These are phyloP conservation scores for Kodamaea leandrae DNA, from an alignment of 805 yeast species.

Conservation along the genomic window DNA sequence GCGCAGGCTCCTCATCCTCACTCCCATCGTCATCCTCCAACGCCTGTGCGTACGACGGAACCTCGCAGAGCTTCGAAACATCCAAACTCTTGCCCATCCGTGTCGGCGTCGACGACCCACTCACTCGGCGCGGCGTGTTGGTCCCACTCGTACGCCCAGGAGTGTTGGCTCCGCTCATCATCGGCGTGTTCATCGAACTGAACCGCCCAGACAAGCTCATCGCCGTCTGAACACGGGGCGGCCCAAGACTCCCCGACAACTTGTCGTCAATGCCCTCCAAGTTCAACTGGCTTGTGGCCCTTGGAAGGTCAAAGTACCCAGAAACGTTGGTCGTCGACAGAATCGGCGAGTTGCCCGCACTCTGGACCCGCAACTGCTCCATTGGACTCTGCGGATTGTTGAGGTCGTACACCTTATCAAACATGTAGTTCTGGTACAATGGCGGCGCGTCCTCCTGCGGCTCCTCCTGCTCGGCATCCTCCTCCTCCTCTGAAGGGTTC, in stretches of 20 bases:
- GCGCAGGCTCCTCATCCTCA: conserved; percentile 16
- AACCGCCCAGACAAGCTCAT: not conserved
- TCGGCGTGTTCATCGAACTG: not conserved
- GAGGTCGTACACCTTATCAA: conserved; percentile 39
- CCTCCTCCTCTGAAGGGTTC: conserved; percentile 5
- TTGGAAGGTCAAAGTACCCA: conserved; percentile 28
- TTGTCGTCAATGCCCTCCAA: conserved; percentile 4
- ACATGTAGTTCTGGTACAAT: conserved; percentile 36
- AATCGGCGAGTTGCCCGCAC: conserved; percentile 11
- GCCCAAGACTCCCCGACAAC: not conserved
- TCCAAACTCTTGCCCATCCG: conserved; percentile 14
- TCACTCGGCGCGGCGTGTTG: not conserved
- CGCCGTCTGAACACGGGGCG: too few relatives aligned
- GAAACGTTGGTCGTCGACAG: conserved; percentile 1
- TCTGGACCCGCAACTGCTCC: conserved; percentile 32
- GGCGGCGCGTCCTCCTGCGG: conserved; percentile 42
- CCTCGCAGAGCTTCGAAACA: conserved; percentile 23
- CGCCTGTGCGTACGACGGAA: conserved; percentile 42
- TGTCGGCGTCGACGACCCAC: not conserved
- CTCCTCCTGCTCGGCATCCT: conserved; percentile 23
- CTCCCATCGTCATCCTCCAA: conserved; percentile 36
- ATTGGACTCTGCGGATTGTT: conserved; percentile 33
- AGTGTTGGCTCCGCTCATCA: not conserved
- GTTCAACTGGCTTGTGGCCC: conserved; percentile 15
- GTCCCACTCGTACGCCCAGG: not conserved